Evolutionary conservation across 345 rosid species (phyloP), one percentile per base, ranked within the genome.

Genomic region (Citrus medica): DNA sequence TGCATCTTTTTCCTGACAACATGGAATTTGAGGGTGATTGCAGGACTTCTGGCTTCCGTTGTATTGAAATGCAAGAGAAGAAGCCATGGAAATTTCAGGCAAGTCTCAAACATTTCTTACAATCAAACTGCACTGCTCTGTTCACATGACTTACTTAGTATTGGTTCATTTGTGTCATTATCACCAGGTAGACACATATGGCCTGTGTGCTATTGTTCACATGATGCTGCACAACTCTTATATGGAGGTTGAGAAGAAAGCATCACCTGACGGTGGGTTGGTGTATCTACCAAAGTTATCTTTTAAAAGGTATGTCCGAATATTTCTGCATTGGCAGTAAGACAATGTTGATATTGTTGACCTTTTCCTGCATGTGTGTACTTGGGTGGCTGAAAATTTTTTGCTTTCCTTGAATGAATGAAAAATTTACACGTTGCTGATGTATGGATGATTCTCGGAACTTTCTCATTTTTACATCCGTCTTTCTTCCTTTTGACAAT

Each of bases 31-130:
- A 76, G 46, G 98, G 97, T 79, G 96, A 88, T 80, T 90, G 90
- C 76, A 87, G 97, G 86, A 94, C 99, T 65, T 94, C 99, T 83
- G 95, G 99, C 76, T 96, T 92, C 85, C 87, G 97, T 67, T 94
- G 99, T 79, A 65, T 86, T 37, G 92, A 94, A 87, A 96, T 96
- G 99, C 93, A 89, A 78, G 93, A 92, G 87, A 87, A 90, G 14
- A 94, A 78, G 83, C 97, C 90, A 60, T 96, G 99, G 99, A 96
- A 78, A 77, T 96, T 89, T 86, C 99, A 94, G 94, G 99, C 77
- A 80, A 81, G 84, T 83, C 71, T 64, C 35, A 79, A 42, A 73
- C 42, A 73, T 79, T 32, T 14, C 53, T 61, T 70, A 62, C 48
- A 48, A 55, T 78, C 46, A 65, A 78, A 77, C 21, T 76, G 12